Evolutionary conservation across 2,329 filamentous ascomycete genomes (phyloP), one percentile per base, ranked within the genome.

Genomic region (Fusarium pilosicola): DNA sequence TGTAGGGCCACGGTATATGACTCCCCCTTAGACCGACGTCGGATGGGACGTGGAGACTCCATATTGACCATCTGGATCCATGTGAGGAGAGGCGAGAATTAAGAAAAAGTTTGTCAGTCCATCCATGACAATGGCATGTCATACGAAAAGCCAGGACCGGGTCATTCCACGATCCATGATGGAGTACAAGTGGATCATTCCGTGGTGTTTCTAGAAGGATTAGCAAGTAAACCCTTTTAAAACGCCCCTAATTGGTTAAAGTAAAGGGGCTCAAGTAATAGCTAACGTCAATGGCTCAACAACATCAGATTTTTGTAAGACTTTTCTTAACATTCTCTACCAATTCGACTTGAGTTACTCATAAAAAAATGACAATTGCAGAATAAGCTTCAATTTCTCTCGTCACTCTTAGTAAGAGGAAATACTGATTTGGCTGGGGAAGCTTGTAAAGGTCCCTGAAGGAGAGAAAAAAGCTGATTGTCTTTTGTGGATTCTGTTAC

Each of bases 401-500:
- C 66, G 41, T 44, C 22, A 34, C 7, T 44, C 6, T 57, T 24
- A 38, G 3, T 44, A 32, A 28, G 28, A 15, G 10, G 24, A 17
- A 63, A 36, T 24, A 17, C 4, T 51, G 1, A 9, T 34, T 65
- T 62, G 11, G 18, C 30, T 28, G 32, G 49, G 38, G 26, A 73
- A 57, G 41, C 51, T 42, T 32, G 39, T 34, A 36, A 36, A 48
- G n/a, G 30, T 67, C 28, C 42, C 41, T 44, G 58, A 55, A 28
- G 32, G n/a, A 20, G 13, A 51, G 36, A 51, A 59, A 59, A 49
- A 56, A 54, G 46, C 46, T 51, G 51, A 70, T 67, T 26, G 38
- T 61, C 34, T 62, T 73, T 73, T 74, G 73, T 75, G 73, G 73
- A 75, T 75, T 75, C 73, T 51, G 46, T 75, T 75, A 76, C 73